Conservation (phyloP, 2,329 filamentous ascomycete genomes). For the Teratosphaeria zuluensis region DNA sequence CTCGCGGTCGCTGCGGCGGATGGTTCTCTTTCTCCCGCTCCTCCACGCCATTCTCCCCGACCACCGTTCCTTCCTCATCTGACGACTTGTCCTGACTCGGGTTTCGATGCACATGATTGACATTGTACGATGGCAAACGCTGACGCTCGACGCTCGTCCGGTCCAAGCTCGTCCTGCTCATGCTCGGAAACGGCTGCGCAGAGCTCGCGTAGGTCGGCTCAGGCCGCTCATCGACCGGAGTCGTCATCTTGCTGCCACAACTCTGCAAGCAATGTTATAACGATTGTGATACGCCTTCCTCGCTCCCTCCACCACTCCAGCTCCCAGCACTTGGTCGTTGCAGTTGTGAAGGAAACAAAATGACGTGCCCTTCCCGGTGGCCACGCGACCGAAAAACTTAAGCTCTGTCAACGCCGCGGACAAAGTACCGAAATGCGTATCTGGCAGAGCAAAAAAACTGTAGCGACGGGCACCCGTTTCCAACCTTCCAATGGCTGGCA, state of each 20-base stretch:
- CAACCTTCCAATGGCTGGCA: background rate
- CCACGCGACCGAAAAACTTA: background rate
- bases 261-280: background rate
- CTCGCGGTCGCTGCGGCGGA: constrained; percentile 8
- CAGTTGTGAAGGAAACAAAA: background rate
- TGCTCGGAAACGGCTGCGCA: constrained; percentile 14
- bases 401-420: background rate
- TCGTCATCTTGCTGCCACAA: constrained; percentile 17
- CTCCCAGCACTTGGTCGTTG: constrained; percentile 10
- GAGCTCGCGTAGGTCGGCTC: constrained; percentile 23
- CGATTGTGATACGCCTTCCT: background rate
- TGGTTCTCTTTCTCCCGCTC: constrained; percentile 6
- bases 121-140: constrained; percentile 23
- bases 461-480: background rate
- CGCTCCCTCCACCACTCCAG: background rate
- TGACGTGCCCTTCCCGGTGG: background rate
- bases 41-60: constrained; percentile 16
- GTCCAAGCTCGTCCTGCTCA: constrained; percentile 10
- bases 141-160: constrained; percentile 8
- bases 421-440: background rate
- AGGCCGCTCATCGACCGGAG: constrained; percentile 24
- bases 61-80: constrained; percentile 27
- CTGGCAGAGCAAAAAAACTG: background rate
- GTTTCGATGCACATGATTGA: constrained; percentile 16
- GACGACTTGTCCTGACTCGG: constrained; percentile 19